Evolutionary conservation across 352 stramenopile genomes (phyloP).

Genomic region (Globisporangium nunn): DNA sequence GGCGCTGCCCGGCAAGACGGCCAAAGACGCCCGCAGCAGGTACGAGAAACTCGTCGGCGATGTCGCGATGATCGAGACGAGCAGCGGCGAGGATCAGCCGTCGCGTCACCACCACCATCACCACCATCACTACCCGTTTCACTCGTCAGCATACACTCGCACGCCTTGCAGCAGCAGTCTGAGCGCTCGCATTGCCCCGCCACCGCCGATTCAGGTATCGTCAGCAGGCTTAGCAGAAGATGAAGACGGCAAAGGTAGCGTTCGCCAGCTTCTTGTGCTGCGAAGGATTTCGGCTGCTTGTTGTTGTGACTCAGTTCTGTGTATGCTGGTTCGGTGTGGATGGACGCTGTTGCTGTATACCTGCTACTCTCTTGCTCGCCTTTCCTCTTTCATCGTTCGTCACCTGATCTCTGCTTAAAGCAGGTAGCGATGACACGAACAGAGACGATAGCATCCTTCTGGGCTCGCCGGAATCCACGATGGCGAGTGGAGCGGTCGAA

Average conservation of each 20-base stretch:
- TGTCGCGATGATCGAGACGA: slow-evolving; percentile 54
- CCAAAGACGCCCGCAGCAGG: slow-evolving; percentile 56
- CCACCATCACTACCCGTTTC: not conserved
- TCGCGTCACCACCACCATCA: not conserved
- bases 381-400: not conserved
- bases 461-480: not conserved
- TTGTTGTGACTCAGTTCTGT: not conserved
- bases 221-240: slow-evolving; percentile 2
- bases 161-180: slow-evolving; percentile 11
- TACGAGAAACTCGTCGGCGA: slow-evolving; percentile 80
- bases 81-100: slow-evolving; percentile 1
- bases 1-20: slow-evolving; percentile 58
- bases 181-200: slow-evolving; percentile 46
- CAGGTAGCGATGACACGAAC: not conserved
- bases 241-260: slow-evolving; percentile 9
- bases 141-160: not conserved
- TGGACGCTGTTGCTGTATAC: not conserved
- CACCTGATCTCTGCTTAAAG: not conserved
- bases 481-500: slow-evolving; percentile 13
- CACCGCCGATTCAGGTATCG: slow-evolving; percentile 61
- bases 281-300: not conserved
- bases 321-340: not conserved
- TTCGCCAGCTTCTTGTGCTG: not conserved
- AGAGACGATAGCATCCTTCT: slow-evolving; percentile 2
- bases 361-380: not conserved